Percentiles rank a stretch among this genome's conserved stretches.
Evolutionary conservation across 1,139 yeast genomes (phyloP).

Genomic region (Petasospora fabianii): DNA sequence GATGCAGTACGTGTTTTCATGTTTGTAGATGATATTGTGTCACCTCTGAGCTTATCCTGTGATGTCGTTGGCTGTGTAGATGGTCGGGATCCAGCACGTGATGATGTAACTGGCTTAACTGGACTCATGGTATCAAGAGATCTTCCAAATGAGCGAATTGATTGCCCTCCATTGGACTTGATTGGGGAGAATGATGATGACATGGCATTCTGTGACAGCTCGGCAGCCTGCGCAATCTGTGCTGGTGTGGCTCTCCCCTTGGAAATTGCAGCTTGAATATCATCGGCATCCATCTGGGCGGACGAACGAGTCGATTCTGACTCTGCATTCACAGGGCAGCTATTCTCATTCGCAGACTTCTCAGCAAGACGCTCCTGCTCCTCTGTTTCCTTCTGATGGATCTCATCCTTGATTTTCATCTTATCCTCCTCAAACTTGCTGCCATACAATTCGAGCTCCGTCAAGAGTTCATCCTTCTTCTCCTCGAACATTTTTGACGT

Average conservation of each 20-base stretch:
- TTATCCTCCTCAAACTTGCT: constrained; percentile 6
- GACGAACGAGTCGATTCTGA: not conserved
- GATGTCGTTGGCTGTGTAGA: not conserved
- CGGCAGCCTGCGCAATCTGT: not conserved
- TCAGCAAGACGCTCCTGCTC: not conserved
- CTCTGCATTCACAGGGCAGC: not conserved
- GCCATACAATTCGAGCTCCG: constrained; percentile 22
- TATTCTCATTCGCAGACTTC: constrained; percentile 1
- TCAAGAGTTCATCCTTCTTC: constrained; percentile 32
- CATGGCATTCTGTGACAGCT: not conserved
- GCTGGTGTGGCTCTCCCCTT: not conserved
- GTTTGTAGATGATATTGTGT: not conserved
- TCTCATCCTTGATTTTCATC: constrained; percentile 3
- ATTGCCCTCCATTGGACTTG: not conserved
- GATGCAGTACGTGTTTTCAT: not conserved
- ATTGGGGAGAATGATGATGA: not conserved
- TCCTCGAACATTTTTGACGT: constrained; percentile 44
- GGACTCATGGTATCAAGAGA: no score
- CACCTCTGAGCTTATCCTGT: not conserved
- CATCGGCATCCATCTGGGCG: not conserved
- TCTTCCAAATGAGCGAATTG: not conserved
- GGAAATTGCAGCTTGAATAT: not conserved
- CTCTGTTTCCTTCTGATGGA: not conserved
- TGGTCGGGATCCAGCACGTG: not conserved
- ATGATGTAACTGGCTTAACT: not conserved